Conservation (phyloP, 2,329 filamentous ascomycete genomes). For the Dichotomopilus funicola region DNA sequence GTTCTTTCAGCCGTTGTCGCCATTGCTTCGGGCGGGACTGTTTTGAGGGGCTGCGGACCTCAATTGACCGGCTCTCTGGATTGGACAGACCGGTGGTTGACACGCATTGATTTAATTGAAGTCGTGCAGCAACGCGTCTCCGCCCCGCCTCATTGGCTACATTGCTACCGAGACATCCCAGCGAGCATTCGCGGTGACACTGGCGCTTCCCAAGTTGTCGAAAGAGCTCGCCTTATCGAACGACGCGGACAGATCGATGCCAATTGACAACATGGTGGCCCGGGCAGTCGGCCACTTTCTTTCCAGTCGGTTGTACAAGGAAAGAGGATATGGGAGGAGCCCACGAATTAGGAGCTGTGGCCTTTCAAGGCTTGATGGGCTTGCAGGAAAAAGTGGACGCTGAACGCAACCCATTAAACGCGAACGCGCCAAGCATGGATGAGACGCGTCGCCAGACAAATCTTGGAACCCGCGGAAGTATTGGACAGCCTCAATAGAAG, state of each 20-base stretch:
- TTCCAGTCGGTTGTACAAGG: not conserved
- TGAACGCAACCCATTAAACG: constrained; percentile 23
- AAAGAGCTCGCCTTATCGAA: constrained; percentile 13
- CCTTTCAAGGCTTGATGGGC: not conserved
- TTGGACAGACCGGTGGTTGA: constrained; percentile 25
- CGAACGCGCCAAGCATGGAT: constrained; percentile 24
- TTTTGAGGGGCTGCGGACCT: constrained; percentile 3
- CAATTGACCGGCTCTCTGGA: not conserved
- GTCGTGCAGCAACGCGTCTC: constrained; percentile 34
- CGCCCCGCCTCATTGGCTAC: constrained; percentile 30
- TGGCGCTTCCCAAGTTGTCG: not conserved
- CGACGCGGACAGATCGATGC: constrained; percentile 7
- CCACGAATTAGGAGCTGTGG: not conserved
- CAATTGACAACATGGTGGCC: constrained; percentile 1
- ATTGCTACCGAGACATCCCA: constrained; percentile 15
- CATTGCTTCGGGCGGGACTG: constrained; percentile 9
- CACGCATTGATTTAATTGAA: constrained; percentile 35
- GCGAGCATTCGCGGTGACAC: constrained; percentile 13
- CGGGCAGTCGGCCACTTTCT: not conserved
- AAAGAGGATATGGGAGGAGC: not conserved
- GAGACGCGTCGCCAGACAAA: constrained; percentile 29
- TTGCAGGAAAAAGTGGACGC: no score
- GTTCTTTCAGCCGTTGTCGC: not conserved
- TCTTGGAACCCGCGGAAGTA: constrained; percentile 17
- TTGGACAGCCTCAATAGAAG: constrained; percentile 10